These are phyloP conservation scores for Sporothrix dimorphospora DNA, from an alignment of 2,329 filamentous ascomycete species.

Conservation along the genomic window DNA sequence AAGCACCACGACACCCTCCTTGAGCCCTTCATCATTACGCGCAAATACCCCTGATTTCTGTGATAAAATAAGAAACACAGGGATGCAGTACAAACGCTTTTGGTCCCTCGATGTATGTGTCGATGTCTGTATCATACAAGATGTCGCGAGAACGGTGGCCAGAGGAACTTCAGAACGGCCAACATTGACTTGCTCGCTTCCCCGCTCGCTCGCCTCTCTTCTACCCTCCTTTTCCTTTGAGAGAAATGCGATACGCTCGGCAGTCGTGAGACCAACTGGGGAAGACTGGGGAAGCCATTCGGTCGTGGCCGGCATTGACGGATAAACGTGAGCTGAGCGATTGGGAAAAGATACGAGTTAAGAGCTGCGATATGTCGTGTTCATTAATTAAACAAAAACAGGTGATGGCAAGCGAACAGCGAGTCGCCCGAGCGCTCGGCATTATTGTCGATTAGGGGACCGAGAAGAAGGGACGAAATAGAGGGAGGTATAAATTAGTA, in stretches of 20 bases:
- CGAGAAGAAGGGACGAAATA: background rate
- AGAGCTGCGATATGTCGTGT: background rate
- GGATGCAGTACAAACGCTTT: constrained; percentile 11
- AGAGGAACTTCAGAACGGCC: background rate
- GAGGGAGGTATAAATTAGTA: background rate
- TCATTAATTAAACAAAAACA: background rate
- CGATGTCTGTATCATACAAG: background rate
- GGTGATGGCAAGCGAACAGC: background rate
- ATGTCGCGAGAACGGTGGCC: background rate
- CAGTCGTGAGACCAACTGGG: background rate
- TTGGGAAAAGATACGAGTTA: background rate
- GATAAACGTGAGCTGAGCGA: background rate
- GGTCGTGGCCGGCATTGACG: background rate
- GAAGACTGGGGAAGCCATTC: background rate
- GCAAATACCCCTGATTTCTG: constrained; percentile 16
- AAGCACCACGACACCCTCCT: constrained; percentile 1
- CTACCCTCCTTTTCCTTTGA: background rate
- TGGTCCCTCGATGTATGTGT: constrained; percentile 2
- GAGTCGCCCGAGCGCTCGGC: constrained; percentile 6
- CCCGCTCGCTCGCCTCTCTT: constrained; percentile 3
- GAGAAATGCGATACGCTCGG: background rate
- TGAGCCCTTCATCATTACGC: background rate
- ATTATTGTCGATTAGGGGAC: background rate
- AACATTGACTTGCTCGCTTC: constrained; percentile 10
- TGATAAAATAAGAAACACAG: constrained; percentile 22